Conservation (phyloP, 1,284 basidiomycete species). For the Heterobasidion parviporum region DNA sequence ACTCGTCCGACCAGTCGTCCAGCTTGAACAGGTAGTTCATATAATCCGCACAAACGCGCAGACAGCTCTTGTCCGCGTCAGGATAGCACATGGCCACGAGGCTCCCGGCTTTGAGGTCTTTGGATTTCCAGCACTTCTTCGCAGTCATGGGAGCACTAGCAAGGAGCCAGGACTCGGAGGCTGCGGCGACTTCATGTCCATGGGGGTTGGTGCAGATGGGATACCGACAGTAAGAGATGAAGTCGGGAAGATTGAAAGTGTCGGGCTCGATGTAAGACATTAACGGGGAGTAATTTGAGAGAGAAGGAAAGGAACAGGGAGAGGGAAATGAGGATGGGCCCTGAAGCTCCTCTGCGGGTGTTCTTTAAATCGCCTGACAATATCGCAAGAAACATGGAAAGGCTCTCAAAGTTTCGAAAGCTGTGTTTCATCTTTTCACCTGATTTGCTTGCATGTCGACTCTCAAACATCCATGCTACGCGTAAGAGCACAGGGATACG, state of each 20-base stretch:
- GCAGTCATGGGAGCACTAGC: constrained; percentile 38
- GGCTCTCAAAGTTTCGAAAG: too few relatives aligned
- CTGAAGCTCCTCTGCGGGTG: too few relatives aligned
- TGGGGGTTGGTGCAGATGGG: constrained; percentile 41
- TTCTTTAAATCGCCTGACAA: too few relatives aligned
- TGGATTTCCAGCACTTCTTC: constrained; percentile 40
- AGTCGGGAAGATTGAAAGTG: constrained; percentile 45
- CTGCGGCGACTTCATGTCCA: constrained; percentile 44
- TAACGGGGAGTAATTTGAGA: not conserved
- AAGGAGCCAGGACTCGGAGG: constrained; percentile 51
- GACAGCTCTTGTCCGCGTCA: constrained; percentile 38
- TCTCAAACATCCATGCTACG: too few relatives aligned
- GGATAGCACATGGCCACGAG: constrained; percentile 61
- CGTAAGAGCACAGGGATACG: too few relatives aligned
- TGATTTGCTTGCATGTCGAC: too few relatives aligned
- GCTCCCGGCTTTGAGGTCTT: constrained; percentile 57
- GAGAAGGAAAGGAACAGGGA: not conserved
- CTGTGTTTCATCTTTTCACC: too few relatives aligned
- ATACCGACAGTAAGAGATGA: constrained; percentile 53
- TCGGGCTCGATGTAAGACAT: not conserved
- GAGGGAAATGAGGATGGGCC: not conserved
- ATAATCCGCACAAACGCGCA: constrained; percentile 46
- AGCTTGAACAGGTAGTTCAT: constrained; percentile 31
- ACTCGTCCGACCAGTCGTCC: constrained; percentile 31
- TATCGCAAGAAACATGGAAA: too few relatives aligned